Conservation (phyloP, 2,329 filamentous ascomycete species). For the Trichophyton schoenleinii region DNA sequence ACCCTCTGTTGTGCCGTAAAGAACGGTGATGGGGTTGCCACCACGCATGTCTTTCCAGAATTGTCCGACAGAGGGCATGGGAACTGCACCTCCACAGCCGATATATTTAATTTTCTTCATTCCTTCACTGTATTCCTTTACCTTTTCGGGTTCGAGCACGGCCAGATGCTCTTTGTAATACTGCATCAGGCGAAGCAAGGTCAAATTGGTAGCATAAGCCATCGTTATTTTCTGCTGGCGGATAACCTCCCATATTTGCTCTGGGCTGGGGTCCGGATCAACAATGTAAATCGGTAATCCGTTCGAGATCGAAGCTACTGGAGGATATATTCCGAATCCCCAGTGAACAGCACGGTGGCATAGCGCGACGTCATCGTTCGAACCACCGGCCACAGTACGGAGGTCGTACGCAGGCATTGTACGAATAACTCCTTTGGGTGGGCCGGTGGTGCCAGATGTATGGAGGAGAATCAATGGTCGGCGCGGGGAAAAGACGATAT, state of each 20-base stretch:
- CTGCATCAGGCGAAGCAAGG: slow-evolving; percentile 7
- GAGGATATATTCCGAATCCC: slow-evolving; percentile 3
- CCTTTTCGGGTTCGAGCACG: background rate
- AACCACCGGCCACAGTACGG: background rate
- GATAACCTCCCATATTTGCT: background rate
- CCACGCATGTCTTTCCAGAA: slow-evolving; percentile 4
- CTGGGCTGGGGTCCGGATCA: background rate
- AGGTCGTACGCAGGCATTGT: background rate
- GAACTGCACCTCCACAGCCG: background rate
- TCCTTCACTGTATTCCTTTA: slow-evolving; percentile 5
- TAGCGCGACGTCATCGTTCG: background rate
- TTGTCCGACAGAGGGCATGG: background rate
- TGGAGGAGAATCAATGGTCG: slow-evolving; percentile 30
- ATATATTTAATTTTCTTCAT: slow-evolving; percentile 2
- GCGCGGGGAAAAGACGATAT: background rate
- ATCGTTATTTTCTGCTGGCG: background rate
- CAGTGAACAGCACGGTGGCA: slow-evolving; percentile 6
- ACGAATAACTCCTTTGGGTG: slow-evolving; percentile 32
- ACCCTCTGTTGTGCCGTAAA: slow-evolving; percentile 3
- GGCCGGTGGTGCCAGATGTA: slow-evolving; percentile 35
- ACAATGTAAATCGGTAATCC: slow-evolving; percentile 5
- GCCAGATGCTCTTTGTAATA: slow-evolving; percentile 9
- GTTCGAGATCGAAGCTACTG: background rate
- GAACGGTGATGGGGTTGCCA: background rate
- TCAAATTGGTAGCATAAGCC: background rate